Percentiles rank a stretch among this genome's conserved stretches.
These are phyloP conservation scores for Aegilops umbellulata DNA, from an alignment of 176 grass and related monocot genomes.

Conservation along the genomic window DNA sequence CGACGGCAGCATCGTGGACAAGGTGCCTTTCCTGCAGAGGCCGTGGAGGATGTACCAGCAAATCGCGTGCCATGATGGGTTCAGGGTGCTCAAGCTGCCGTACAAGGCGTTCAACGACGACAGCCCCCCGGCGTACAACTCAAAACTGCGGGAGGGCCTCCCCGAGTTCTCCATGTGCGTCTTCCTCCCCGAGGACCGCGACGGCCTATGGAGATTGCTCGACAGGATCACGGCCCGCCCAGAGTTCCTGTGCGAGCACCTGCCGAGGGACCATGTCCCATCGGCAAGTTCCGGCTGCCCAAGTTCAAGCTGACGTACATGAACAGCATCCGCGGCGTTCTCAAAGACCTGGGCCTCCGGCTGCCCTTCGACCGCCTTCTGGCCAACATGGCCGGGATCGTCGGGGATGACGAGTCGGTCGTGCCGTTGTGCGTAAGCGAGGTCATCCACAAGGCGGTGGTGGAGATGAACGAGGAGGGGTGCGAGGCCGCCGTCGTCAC, in stretches of 20 bases:
- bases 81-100: slow-evolving; percentile 3
- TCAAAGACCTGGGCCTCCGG: neutral
- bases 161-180: slow-evolving; percentile 32
- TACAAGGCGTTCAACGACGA: neutral
- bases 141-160: neutral
- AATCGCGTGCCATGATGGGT: neutral
- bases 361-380: neutral
- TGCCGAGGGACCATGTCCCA: neutral
- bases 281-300: slow-evolving; percentile 4
- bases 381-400: slow-evolving; percentile 22
- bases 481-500: slow-evolving; percentile 7
- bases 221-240: neutral
- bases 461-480: slow-evolving; percentile 36
- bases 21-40: slow-evolving; percentile 22
- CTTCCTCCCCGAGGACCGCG: slow-evolving; percentile 28
- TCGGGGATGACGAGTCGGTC: neutral
- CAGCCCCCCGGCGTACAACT: neutral
- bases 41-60: neutral
- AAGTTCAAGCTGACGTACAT: neutral
- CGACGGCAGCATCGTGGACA: neutral
- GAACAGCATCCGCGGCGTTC: neutral
- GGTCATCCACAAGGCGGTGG: slow-evolving; percentile 18
- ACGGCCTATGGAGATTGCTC: neutral
- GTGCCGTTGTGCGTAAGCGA: neutral
- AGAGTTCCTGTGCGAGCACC: slow-evolving; percentile 10